Evolutionary conservation across 768 basidiomycete genomes (phyloP), one percentile per base, ranked within the genome.

Genomic region (Collybiopsis confluens): DNA sequence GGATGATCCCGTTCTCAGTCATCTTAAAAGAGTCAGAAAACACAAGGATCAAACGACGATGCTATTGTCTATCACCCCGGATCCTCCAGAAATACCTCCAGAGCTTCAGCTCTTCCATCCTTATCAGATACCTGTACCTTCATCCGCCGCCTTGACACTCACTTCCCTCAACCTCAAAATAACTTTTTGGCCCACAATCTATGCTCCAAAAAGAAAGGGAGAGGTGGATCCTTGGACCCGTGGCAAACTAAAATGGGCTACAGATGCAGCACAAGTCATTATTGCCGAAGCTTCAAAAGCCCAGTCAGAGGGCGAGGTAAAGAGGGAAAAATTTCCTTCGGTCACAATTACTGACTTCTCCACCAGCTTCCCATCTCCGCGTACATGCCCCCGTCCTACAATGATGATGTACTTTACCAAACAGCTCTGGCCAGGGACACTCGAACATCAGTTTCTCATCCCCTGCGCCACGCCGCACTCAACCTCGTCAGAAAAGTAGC

Each of bases 111-210:
- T 86, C 2, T 64, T 74, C 0, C 55, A 64, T 28, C 87, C 88
- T 1, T 87, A 86, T 65, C 66, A 71, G 13, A 59, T 82, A 10
- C 59, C 70, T 1, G 89, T 94, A 1, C 93, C 95, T 1, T 67
- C 71, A 27, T 74, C 77, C 13, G 75, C 84, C 10, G 92, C 92
- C 0, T 71, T 86, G 3, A 92, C 90, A 0, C 71, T 71, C 0
- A 73, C 75, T 13, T 88, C 92, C 6, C 72, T 92, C 20, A 65
- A 68, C 40, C 64, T 82, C 30, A 94, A 95, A 69, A 77, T 79
- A 36, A 66, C 77, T 1, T 69, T 90, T n/a, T 98, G 96, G 96
- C 96, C 96, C 7, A 90, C 89, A 10, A 70, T 83, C 13, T 92
- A 82, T 59, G 75, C 83, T 3, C 89, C 89, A 0, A 77, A 78